Evolutionary conservation across 2,329 filamentous ascomycete genomes (phyloP).

Genomic region (Penicillium frequentans): DNA sequence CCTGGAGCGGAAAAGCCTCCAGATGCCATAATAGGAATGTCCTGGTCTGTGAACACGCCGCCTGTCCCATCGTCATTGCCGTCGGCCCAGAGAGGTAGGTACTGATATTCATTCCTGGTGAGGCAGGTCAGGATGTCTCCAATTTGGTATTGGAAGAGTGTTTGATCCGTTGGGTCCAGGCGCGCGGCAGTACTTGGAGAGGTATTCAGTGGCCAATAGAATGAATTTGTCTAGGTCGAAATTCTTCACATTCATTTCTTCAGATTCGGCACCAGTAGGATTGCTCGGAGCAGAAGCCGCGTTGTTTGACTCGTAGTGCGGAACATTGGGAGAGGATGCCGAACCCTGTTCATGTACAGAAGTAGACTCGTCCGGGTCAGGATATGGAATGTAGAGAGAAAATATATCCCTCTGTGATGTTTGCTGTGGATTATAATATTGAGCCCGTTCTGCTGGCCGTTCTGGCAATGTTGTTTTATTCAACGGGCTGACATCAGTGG

Average conservation of each 20-base stretch:
- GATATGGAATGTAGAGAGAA: not conserved
- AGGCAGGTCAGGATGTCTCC: slow-evolving; percentile 54
- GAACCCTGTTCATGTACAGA: no score
- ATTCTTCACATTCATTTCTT: fast-evolving
- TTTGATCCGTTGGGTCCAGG: slow-evolving; percentile 7
- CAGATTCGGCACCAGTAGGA: no score
- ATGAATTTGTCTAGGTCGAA: slow-evolving; percentile 22
- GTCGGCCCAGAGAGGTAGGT: slow-evolving; percentile 65
- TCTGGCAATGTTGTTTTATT: not conserved
- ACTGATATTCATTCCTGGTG: slow-evolving; percentile 59
- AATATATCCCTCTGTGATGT: not conserved
- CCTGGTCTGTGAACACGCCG: slow-evolving; percentile 47
- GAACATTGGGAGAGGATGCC: not conserved
- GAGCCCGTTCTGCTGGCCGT: not conserved
- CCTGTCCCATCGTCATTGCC: slow-evolving; percentile 55
- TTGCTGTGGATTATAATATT: not conserved
- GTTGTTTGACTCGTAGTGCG: not conserved
- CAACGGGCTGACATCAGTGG: not conserved
- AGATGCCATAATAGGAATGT: slow-evolving; percentile 33
- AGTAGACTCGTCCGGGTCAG: no score
- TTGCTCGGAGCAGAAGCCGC: not conserved
- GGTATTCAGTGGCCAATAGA: slow-evolving; percentile 13
- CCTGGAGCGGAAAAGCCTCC: slow-evolving; percentile 39
- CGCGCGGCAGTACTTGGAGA: slow-evolving; percentile 21
- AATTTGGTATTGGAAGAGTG: slow-evolving; percentile 15